phyloP scores from a whole-genome alignment of 805 yeast genomes.

The Alloascoidea africana region DNA sequence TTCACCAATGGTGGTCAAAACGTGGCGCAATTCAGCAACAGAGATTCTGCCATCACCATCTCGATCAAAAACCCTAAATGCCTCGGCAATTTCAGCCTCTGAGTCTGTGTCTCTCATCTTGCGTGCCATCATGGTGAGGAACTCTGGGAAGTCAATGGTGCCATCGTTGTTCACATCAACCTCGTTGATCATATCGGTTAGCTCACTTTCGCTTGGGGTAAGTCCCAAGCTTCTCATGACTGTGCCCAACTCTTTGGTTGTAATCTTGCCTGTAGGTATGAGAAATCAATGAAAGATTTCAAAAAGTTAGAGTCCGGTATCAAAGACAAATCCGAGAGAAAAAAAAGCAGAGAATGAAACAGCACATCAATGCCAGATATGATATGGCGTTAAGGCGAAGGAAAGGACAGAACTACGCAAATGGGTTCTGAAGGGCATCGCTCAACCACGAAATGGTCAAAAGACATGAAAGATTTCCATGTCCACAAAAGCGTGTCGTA shows the following conservation, averaged over 20 bases:
- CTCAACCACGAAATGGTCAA: no score
- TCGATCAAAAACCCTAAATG: conserved; percentile 90
- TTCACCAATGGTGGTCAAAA: conserved; percentile 94
- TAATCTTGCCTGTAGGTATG: conserved; percentile 53
- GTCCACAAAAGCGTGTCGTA: no score
- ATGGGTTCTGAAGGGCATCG: no score
- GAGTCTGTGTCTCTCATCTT: conserved; percentile 94
- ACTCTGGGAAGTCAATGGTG: conserved; percentile 67
- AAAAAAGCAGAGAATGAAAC: no score
- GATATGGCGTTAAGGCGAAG: no score
- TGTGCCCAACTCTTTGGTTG: conserved; percentile 90
- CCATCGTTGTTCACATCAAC: conserved; percentile 95
- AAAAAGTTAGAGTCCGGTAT: no score
- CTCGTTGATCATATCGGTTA: conserved; percentile 93
- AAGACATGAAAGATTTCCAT: no score
- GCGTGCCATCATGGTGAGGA: conserved; percentile 75
- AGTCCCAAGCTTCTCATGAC: conserved; percentile 99
- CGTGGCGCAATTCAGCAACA: conserved; percentile 93
- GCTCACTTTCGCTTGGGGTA: conserved; percentile 91
- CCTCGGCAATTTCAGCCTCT: conserved; percentile 94
- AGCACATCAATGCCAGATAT: no score
- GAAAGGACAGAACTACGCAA: no score
- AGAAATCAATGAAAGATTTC: conserved; percentile 1
- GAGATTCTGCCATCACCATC: conserved; percentile 94
- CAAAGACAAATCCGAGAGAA: not conserved